These are phyloP conservation scores for Globisporangium mamillatum DNA, from an alignment of 352 stramenopile genomes.

Conservation along the genomic window DNA sequence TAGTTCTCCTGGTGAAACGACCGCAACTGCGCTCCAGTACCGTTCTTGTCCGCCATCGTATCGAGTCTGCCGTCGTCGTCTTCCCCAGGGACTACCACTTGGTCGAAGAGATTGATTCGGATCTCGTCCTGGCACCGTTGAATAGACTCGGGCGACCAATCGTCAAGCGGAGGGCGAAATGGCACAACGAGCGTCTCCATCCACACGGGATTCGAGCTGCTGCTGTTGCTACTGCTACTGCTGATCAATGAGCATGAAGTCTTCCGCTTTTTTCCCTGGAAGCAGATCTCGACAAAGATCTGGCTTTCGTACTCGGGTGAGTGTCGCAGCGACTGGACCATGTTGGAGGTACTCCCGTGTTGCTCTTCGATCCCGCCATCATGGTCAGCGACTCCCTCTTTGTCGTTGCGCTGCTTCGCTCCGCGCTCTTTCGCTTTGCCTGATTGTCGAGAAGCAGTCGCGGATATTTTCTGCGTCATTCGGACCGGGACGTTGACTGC, in stretches of 20 bases:
- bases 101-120: constrained; percentile 88
- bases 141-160: constrained; percentile 78
- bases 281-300: constrained; percentile 80
- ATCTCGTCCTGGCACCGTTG: constrained; percentile 74
- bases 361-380: constrained; percentile 8
- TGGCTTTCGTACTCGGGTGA: constrained; percentile 30
- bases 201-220: constrained; percentile 71
- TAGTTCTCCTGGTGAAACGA: constrained; percentile 73
- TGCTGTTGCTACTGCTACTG: constrained; percentile 16
- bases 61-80: constrained; percentile 35
- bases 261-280: constrained; percentile 73
- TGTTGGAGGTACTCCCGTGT: not conserved
- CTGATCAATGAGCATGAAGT: constrained; percentile 53
- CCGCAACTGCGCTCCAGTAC: constrained; percentile 33
- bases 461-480: constrained; percentile 21
- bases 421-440: not conserved
- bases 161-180: constrained; percentile 77
- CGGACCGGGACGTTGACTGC: constrained; percentile 73
- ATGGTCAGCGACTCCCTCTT: not conserved
- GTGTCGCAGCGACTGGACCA: not conserved
- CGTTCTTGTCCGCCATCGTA: constrained; percentile 16
- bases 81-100: constrained; percentile 44
- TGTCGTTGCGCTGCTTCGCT: constrained; percentile 1
- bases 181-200: constrained; percentile 91
- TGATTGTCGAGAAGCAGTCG: constrained; percentile 10